phyloP scores from a whole-genome alignment of 768 basidiomycete genomes.

The Mycena rosella region DNA sequence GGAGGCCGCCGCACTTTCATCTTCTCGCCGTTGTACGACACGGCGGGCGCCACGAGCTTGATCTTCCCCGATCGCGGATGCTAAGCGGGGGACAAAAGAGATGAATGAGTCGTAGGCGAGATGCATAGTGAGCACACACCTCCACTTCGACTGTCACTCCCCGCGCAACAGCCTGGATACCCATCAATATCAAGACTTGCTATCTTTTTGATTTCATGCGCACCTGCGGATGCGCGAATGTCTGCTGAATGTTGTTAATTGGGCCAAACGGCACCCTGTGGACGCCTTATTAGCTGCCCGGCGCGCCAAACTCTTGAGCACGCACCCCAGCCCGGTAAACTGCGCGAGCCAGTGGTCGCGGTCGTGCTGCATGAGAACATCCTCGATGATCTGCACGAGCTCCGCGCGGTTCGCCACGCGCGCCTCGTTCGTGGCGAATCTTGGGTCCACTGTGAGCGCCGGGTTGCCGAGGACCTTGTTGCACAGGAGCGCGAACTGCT shows the following conservation, averaged over 20 bases:
- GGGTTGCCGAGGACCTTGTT: slow-evolving; percentile 72
- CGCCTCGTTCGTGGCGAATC: slow-evolving; percentile 79
- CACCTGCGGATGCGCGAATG: slow-evolving; percentile 83
- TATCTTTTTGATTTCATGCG: not conserved
- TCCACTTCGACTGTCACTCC: slow-evolving; percentile 82
- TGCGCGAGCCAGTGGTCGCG: slow-evolving; percentile 81
- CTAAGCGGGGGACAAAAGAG: slow-evolving; percentile 47
- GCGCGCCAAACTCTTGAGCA: slow-evolving; percentile 28
- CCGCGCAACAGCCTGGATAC: slow-evolving; percentile 74
- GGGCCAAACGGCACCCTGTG: slow-evolving; percentile 86
- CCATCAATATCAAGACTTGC: not conserved
- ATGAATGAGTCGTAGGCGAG: slow-evolving; percentile 47
- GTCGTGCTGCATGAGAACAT: slow-evolving; percentile 65
- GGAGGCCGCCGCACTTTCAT: slow-evolving; percentile 84
- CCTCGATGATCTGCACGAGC: slow-evolving; percentile 76
- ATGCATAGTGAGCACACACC: slow-evolving; percentile 19
- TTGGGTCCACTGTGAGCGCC: slow-evolving; percentile 68
- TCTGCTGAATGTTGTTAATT: slow-evolving; percentile 91
- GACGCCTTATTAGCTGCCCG: not conserved
- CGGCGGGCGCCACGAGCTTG: slow-evolving; percentile 85
- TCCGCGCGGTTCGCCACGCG: slow-evolving; percentile 83
- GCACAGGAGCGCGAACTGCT: slow-evolving; percentile 83
- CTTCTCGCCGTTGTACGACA: slow-evolving; percentile 83
- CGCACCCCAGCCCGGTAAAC: slow-evolving; percentile 84
- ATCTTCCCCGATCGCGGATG: slow-evolving; percentile 83